Percentiles rank a stretch among this genome's conserved stretches.
Conservation (phyloP, 202 grass and related monocot species). For the Saccharum hybrid region DNA sequence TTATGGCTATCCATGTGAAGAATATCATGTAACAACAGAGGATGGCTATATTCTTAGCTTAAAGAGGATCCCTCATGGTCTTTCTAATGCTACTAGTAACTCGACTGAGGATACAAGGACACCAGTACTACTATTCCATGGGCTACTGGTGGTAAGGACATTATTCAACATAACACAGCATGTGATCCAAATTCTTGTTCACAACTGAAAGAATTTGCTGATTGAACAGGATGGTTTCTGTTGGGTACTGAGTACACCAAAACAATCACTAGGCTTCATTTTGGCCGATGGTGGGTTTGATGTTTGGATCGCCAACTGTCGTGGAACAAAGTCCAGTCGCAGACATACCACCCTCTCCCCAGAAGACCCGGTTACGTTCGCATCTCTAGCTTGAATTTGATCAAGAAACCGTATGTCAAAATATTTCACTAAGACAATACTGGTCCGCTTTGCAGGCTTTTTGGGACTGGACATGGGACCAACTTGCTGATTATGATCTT, state of each 20-base stretch:
- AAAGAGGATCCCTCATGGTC: conserved; percentile 57
- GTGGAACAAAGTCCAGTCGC: conserved; percentile 64
- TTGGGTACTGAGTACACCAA: conserved; percentile 62
- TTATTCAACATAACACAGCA: conserved; percentile 9
- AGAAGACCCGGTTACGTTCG: conserved; percentile 45
- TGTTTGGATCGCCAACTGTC: conserved; percentile 73
- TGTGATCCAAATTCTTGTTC: conserved; percentile 32
- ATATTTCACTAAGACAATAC: conserved; percentile 22
- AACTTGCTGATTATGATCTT: conserved; percentile 69
- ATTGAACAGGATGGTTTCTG: conserved; percentile 56
- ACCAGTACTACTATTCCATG: conserved; percentile 62
- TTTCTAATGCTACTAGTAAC: not conserved
- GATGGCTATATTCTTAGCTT: conserved; percentile 75
- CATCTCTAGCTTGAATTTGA: conserved; percentile 31
- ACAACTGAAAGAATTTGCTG: conserved; percentile 3
- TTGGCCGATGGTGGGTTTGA: conserved; percentile 68
- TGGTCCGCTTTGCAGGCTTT: conserved; percentile 50
- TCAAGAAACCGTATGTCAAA: conserved; percentile 24
- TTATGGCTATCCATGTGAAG: conserved; percentile 67
- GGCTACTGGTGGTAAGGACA: conserved; percentile 65
- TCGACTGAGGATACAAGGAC: conserved; percentile 8
- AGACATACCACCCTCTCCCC: conserved; percentile 52
- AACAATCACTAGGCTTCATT: conserved; percentile 68
- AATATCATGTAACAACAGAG: conserved; percentile 65
- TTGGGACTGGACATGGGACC: conserved; percentile 70